Base-by-base conservation (phyloP, 2,329 filamentous ascomycete genomes). In the Fusarium solani-melongenae region DNA sequence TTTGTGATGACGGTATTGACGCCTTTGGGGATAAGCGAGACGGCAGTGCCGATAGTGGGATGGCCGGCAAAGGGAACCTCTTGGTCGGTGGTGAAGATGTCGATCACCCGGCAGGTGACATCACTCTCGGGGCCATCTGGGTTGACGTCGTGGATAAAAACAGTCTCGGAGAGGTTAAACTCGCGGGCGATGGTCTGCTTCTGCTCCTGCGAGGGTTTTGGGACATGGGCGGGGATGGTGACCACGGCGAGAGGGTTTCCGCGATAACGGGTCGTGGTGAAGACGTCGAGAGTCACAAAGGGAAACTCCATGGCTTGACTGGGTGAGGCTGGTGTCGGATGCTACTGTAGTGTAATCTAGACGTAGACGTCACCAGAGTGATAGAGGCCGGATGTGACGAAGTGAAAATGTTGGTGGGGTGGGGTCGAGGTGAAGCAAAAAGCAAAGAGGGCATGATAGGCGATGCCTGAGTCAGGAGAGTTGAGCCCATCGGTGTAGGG, bases 1-100 rank as follows among this genome's bases (percentile, higher is more conserved):
- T 89, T 90, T 31, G 88, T 90, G 46, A 86, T 74, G 27, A 92
- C 81, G 9, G 83, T 84, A 55, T 81, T 71, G 64, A 87, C 80
- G 70, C 79, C 78, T 66, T 81, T 62, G 75, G 77, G 31, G 20
- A 86, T 82, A 17, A 89, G 83, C 69, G 86, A 86, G 77, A 86
- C 84, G 38, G 88, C 85, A 5, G 87, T 83, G 59, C 90, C 90
- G 67, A 92, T 85, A 56, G 89, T 88, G 1, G 90, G 90, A 80
- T 92, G 90, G 3, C 90, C 90, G 5, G 90, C 89, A 72, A 92
- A 92, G 22, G 89, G 87, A 20, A 92, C 81, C 79, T 92, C 90
- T 36, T 82, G 77, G 10, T 81, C 77, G 46, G 83, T 78, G 36
- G 88, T 88, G 82, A 91, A 92, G 74, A 92, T 92, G 79, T 91